Evolutionary conservation across 768 basidiomycete genomes (phyloP).

Genomic region (Pulveroboletus frians): DNA sequence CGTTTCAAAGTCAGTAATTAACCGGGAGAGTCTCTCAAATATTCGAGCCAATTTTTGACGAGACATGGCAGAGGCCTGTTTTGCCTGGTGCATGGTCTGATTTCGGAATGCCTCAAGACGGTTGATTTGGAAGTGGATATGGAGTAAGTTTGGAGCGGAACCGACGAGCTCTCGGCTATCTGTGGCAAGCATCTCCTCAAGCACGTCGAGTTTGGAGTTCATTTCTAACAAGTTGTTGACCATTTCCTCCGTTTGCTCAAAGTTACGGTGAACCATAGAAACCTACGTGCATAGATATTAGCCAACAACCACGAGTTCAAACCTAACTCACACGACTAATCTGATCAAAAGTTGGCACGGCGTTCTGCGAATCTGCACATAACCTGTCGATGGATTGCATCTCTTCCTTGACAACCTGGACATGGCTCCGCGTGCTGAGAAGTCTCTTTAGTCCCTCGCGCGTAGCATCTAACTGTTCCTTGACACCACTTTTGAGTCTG

Average conservation of each 20-base stretch:
- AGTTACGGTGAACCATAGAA: slow-evolving; percentile 92
- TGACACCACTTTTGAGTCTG: slow-evolving; percentile 84
- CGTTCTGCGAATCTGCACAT: slow-evolving; percentile 68
- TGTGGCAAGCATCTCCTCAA: slow-evolving; percentile 70
- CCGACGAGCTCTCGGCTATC: slow-evolving; percentile 80
- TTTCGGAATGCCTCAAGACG: slow-evolving; percentile 93
- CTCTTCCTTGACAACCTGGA: slow-evolving; percentile 80
- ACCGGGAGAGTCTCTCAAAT: slow-evolving; percentile 80
- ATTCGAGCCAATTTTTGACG: slow-evolving; percentile 65
- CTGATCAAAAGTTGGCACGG: slow-evolving; percentile 88
- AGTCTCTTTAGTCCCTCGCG: slow-evolving; percentile 82
- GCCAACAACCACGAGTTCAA: background rate
- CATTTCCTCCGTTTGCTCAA: slow-evolving; percentile 93
- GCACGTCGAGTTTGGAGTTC: slow-evolving; percentile 73
- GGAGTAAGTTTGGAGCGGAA: slow-evolving; percentile 81
- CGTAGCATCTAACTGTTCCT: slow-evolving; percentile 88
- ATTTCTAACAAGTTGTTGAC: slow-evolving; percentile 91
- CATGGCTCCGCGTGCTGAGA: slow-evolving; percentile 67
- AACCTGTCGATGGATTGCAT: slow-evolving; percentile 75
- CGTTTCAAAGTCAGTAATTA: slow-evolving; percentile 79
- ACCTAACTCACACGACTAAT: slow-evolving; percentile 74
- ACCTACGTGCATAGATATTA: slow-evolving; percentile 53
- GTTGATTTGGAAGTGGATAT: slow-evolving; percentile 87
- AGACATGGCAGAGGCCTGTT: slow-evolving; percentile 65
- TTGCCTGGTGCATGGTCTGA: slow-evolving; percentile 91